Conservation (phyloP, 768 basidiomycete species). For the Suillus weaverae region DNA sequence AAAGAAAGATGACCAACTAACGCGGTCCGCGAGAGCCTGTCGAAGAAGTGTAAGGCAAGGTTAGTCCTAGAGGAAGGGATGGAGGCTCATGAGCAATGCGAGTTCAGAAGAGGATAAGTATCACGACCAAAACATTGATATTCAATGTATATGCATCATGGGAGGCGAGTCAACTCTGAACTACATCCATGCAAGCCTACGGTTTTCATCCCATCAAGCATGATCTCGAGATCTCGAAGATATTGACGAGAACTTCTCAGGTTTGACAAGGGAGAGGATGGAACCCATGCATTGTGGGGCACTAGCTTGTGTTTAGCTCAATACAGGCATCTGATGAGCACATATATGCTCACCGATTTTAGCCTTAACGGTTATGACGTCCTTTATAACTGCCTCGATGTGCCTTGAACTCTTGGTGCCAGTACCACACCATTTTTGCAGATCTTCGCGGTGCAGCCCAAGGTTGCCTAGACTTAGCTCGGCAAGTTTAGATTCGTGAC, state of each 20-base stretch:
- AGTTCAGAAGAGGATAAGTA: background rate
- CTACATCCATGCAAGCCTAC: conserved; percentile 14
- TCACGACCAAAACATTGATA: no score
- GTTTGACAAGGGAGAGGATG: conserved; percentile 73
- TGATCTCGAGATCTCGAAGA: conserved; percentile 59
- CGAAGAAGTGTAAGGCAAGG: no score
- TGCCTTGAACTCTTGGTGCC: conserved; percentile 41
- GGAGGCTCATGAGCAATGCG: no score
- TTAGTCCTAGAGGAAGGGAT: background rate
- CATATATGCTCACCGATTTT: conserved; percentile 21
- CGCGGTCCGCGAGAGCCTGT: no score
- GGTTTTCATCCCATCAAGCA: conserved; percentile 78
- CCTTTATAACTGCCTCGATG: conserved; percentile 49
- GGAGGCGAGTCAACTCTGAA: no score
- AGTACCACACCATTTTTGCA: conserved; percentile 53
- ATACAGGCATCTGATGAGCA: background rate
- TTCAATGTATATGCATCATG: no score
- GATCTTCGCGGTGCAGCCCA: conserved; percentile 39
- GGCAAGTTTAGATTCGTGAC: background rate
- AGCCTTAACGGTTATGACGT: conserved; percentile 41
- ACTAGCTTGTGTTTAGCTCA: conserved; percentile 6
- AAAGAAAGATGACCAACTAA: no score
- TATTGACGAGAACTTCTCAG: conserved; percentile 82
- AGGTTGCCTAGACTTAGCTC: background rate
- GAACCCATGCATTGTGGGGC: conserved; percentile 52